Base-by-base conservation (phyloP, 2,329 filamentous ascomycete genomes). In the Tolypocladium nubicola region DNA sequence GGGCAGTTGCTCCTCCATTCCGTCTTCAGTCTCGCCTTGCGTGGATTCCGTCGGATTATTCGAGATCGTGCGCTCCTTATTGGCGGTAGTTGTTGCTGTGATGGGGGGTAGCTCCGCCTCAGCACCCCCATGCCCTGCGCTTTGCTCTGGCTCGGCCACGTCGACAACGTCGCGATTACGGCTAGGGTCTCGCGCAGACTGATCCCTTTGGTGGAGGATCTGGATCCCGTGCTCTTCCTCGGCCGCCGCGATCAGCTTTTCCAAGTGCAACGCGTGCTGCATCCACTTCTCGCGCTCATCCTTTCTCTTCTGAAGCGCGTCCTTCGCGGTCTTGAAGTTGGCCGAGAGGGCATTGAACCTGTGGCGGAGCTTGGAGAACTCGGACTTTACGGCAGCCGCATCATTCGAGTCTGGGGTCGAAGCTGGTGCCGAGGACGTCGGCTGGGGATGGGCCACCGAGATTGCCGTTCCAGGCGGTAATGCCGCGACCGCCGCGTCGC, bases 271-370 rank as follows among this genome's bases (percentile, higher is more conserved):
- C 6, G 76, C 75, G 56, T 79, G 76, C 7, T 69, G 66, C 33
- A 71, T 69, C 80, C 80, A 83, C 38, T 65, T 63, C 8, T 77
- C 70, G 4, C 73, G 72, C 30, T 76, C 71, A 1, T 71, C 68
- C 35, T 74, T 75, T 53, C 73, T 72, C 61, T 72, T 75, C 38
- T 67, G 64, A 10, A 76, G 67, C 9, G 70, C 67, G 14, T 69
- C 68, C 57, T 73, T 72, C 52, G 75, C 69, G 2, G 62, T 71
- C 57, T 71, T 78, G 63, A 76, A 76, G 60, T 69, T 75, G 53
- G 65, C 66, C 35, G 65, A 72, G 53, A 80, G 64, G 5, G 72
- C 72, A 39, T 68, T 67, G 56, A 77, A 77, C 55, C 71, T 76
- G 23, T 67, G 65, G 35, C 72, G 67, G 2, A 79, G 63, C 52